These are phyloP conservation scores for Backusella tarrabulga DNA, from an alignment of 192 early-diverging fungal species.

Conservation along the genomic window DNA sequence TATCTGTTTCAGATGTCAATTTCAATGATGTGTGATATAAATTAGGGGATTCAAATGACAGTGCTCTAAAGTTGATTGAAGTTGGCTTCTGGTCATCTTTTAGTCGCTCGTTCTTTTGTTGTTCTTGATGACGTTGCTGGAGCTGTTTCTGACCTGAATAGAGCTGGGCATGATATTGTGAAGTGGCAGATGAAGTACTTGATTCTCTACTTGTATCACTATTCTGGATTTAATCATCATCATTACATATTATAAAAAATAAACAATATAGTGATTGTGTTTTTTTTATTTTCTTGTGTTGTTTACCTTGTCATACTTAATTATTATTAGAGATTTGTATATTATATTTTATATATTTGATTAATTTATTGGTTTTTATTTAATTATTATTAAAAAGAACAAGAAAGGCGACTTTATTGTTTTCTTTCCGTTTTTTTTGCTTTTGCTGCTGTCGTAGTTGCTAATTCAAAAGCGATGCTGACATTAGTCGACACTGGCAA, in stretches of 20 bases:
- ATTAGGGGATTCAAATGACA: conserved; percentile 37
- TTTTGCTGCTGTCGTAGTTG: neutral
- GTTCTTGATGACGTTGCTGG: conserved; percentile 2
- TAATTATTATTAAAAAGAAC: neutral
- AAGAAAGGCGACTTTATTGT: neutral
- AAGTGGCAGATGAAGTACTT: conserved; percentile 12
- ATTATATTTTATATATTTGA: neutral
- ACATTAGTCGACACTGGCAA: neutral
- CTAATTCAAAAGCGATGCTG: neutral
- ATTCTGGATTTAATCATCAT: conserved; percentile 6
- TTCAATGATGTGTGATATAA: conserved; percentile 37
- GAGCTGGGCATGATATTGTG: conserved; percentile 33
- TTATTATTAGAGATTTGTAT: neutral
- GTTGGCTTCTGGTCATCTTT: neutral
- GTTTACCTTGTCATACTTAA: conserved; percentile 1
- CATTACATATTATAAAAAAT: conserved; percentile 7
- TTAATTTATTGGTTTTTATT: neutral
- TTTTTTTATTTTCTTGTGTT: neutral
- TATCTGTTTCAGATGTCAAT: conserved; percentile 39
- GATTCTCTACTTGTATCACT: conserved; percentile 14
- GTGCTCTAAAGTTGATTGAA: conserved; percentile 8
- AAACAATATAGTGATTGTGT: neutral
- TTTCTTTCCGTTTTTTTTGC: neutral
- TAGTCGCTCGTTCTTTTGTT: neutral
- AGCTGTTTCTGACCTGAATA: conserved; percentile 33